These are phyloP conservation scores for Lasiosphaeria miniovina DNA, from an alignment of 495 filamentous ascomycete species.

Conservation along the genomic window DNA sequence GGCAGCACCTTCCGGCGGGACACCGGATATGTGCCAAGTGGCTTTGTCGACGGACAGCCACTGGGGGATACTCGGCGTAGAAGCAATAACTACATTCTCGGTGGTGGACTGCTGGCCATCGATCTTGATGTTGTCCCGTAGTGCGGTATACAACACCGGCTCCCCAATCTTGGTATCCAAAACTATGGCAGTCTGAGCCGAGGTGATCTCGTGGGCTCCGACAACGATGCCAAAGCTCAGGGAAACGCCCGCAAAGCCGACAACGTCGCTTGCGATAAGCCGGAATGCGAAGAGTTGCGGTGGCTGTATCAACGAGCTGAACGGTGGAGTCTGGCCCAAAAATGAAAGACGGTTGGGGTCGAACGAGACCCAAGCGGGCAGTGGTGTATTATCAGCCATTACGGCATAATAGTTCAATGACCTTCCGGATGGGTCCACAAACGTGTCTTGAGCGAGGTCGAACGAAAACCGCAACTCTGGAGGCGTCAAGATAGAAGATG, in stretches of 20 bases:
- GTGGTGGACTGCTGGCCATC: constrained; percentile 54
- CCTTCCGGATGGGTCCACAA: constrained; percentile 26
- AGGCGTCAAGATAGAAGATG: constrained; percentile 35
- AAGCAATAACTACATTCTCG: constrained; percentile 47
- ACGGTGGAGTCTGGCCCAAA: constrained; percentile 66
- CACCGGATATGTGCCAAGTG: constrained; percentile 64
- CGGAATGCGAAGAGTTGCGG: constrained; percentile 71
- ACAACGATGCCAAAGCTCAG: constrained; percentile 67
- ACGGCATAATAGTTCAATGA: constrained; percentile 68
- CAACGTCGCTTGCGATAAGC: constrained; percentile 76
- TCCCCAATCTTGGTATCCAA: constrained; percentile 59
- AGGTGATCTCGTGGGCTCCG: constrained; percentile 63
- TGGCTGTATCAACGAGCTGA: constrained; percentile 57
- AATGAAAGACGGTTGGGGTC: constrained; percentile 63
- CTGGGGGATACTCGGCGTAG: constrained; percentile 51
- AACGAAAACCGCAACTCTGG: constrained; percentile 40
- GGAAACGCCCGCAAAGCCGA: constrained; percentile 69
- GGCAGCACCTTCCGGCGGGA: constrained; percentile 50
- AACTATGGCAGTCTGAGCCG: constrained; percentile 53
- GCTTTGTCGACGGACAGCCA: constrained; percentile 69
- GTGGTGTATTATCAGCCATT: constrained; percentile 69
- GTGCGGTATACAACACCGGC: constrained; percentile 52
- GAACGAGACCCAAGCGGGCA: constrained; percentile 86
- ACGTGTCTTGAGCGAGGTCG: constrained; percentile 37
- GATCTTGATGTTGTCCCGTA: constrained; percentile 55